phyloP scores from a whole-genome alignment of 83 land plant species.

The Picea abies region DNA sequence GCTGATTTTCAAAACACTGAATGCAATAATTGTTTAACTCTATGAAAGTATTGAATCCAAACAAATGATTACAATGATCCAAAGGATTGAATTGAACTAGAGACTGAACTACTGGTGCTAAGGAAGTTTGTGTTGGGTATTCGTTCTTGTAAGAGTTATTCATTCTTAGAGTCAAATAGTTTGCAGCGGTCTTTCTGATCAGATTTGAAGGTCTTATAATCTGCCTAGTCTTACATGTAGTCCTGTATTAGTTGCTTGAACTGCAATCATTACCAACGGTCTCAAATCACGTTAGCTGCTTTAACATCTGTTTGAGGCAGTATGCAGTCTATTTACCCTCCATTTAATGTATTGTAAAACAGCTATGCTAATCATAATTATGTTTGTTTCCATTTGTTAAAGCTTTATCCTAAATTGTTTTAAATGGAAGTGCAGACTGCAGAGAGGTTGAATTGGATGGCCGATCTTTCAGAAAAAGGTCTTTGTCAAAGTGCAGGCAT shows the following conservation, averaged over 20 bases:
- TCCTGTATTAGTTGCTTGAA: not conserved
- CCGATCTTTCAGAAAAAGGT: constrained; percentile 79
- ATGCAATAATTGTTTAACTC: not conserved
- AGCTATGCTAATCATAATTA: not conserved
- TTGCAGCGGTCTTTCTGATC: not conserved
- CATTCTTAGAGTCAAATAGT: not conserved
- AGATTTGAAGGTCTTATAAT: not conserved
- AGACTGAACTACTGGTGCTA: not conserved
- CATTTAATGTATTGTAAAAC: not conserved
- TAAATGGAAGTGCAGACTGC: constrained; percentile 44
- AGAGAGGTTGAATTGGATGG: constrained; percentile 93
- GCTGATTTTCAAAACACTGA: too few species aligned
- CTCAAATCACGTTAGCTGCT: too few species aligned
- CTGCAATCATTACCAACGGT: not conserved
- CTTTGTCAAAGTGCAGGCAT: constrained; percentile 82
- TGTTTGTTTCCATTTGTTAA: not conserved
- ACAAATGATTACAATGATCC: not conserved
- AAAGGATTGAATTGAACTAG: not conserved
- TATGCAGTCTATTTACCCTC: not conserved
- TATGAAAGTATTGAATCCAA: not conserved
- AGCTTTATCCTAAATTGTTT: not conserved
- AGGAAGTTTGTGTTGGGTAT: not conserved
- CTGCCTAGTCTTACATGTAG: not conserved
- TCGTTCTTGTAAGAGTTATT: not conserved
- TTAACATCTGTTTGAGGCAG: not conserved